Percentiles rank a stretch among this genome's conserved stretches.
Evolutionary conservation across 2,329 filamentous ascomycete genomes (phyloP).

Genomic region (Cladophialophora bantiana): DNA sequence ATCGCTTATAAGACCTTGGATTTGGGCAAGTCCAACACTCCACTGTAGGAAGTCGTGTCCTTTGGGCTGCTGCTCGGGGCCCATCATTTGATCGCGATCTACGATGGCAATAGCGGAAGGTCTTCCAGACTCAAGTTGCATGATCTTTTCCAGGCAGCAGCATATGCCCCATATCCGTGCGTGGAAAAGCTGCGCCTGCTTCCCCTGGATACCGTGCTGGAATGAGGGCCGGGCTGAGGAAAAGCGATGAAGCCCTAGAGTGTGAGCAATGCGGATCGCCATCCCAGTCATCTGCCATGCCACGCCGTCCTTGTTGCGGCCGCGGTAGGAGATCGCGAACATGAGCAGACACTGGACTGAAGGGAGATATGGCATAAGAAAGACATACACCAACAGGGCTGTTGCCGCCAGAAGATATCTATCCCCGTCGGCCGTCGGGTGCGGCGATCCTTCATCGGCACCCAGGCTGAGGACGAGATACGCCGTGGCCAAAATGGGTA

Average conservation of each 20-base stretch:
- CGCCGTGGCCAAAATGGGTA: slow-evolving; percentile 12
- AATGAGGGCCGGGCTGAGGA: slow-evolving; percentile 45
- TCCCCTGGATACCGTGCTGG: slow-evolving; percentile 45
- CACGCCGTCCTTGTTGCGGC: slow-evolving; percentile 23
- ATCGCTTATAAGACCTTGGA: slow-evolving; percentile 18
- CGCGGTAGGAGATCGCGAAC: slow-evolving; percentile 9
- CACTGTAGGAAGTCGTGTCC: slow-evolving; percentile 6
- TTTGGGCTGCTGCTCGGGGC: neutral
- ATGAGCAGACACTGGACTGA: slow-evolving; percentile 22
- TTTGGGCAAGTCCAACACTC: slow-evolving; percentile 16
- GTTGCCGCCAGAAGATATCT: slow-evolving; percentile 19
- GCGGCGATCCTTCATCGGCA: slow-evolving; percentile 17
- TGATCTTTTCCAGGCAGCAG: slow-evolving; percentile 21
- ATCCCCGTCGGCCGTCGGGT: slow-evolving; percentile 1
- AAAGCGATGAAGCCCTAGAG: slow-evolving; percentile 67
- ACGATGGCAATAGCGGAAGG: slow-evolving; percentile 19
- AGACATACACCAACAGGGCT: slow-evolving; percentile 18
- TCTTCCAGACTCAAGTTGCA: slow-evolving; percentile 23
- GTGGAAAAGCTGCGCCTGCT: neutral
- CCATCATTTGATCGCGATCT: slow-evolving; percentile 21
- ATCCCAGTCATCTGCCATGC: slow-evolving; percentile 50
- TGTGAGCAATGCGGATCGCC: slow-evolving; percentile 65
- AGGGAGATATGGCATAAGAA: slow-evolving; percentile 25
- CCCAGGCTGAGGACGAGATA: slow-evolving; percentile 19
- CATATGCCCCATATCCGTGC: slow-evolving; percentile 26